These are phyloP conservation scores for Cerrena zonata DNA, from an alignment of 1,284 basidiomycete species.

Conservation along the genomic window DNA sequence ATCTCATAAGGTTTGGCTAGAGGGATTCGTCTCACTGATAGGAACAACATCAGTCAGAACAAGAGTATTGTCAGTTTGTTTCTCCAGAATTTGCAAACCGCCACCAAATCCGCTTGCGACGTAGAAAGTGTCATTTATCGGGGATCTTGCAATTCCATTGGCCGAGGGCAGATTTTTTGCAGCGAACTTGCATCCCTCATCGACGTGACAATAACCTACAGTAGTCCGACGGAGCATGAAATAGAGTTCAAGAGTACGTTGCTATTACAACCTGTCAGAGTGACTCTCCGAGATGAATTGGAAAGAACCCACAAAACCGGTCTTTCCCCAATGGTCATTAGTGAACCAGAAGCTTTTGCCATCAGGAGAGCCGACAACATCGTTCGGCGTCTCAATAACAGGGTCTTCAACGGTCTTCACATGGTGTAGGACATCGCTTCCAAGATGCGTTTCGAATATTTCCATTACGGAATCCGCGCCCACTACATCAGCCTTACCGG, in stretches of 20 bases:
- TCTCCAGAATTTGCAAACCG: slow-evolving; percentile 45
- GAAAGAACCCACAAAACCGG: slow-evolving; percentile 40
- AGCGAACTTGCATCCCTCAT: slow-evolving; percentile 54
- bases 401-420: slow-evolving; percentile 55
- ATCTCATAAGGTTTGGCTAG: background rate
- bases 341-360: slow-evolving; percentile 61
- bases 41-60: slow-evolving; percentile 41
- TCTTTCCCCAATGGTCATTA: slow-evolving; percentile 59
- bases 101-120: slow-evolving; percentile 41
- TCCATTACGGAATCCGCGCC: slow-evolving; percentile 72
- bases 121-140: slow-evolving; percentile 49
- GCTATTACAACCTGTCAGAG: slow-evolving; percentile 10
- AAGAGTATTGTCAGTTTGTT: slow-evolving; percentile 50
- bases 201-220: slow-evolving; percentile 54
- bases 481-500: slow-evolving; percentile 32
- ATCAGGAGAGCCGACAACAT: slow-evolving; percentile 56
- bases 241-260: slow-evolving; percentile 13
- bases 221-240: slow-evolving; percentile 28
- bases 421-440: slow-evolving; percentile 42
- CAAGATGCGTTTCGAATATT: slow-evolving; percentile 55
- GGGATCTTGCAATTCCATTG: slow-evolving; percentile 53
- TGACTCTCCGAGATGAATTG: background rate
- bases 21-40: slow-evolving; percentile 30
- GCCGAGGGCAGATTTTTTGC: slow-evolving; percentile 36
- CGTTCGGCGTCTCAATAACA: slow-evolving; percentile 63